Evolutionary conservation across 352 stramenopile genomes (phyloP).

Genomic region (Phytophthora rubi): DNA sequence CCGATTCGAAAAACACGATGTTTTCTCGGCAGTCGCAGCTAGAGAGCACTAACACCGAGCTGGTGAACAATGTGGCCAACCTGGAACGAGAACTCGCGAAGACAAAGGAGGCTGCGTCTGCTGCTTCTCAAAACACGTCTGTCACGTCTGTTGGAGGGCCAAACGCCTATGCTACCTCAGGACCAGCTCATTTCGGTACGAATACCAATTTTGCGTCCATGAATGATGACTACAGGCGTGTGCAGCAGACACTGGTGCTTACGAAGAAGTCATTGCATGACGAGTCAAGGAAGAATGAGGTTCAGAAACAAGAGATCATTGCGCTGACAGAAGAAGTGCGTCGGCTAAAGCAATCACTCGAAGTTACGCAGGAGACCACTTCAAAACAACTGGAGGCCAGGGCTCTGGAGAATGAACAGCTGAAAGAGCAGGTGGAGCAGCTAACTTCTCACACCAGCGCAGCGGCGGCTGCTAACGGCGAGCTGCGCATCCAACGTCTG

Average conservation of each 20-base stretch:
- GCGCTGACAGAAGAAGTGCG: slow-evolving; percentile 61
- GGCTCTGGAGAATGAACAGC: slow-evolving; percentile 46
- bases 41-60: slow-evolving; percentile 76
- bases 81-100: slow-evolving; percentile 67
- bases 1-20: slow-evolving; percentile 70
- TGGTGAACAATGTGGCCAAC: slow-evolving; percentile 69
- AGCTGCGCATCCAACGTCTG: slow-evolving; percentile 76
- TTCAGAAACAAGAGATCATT: slow-evolving; percentile 72
- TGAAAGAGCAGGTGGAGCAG: slow-evolving; percentile 58
- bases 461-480: slow-evolving; percentile 37
- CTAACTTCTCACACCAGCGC: slow-evolving; percentile 31
- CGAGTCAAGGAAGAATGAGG: slow-evolving; percentile 65
- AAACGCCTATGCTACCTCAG: slow-evolving; percentile 2
- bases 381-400: slow-evolving; percentile 48
- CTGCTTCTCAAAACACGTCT: slow-evolving; percentile 12
- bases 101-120: slow-evolving; percentile 37
- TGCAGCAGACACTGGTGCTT: slow-evolving; percentile 68
- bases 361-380: slow-evolving; percentile 40
- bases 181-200: slow-evolving; percentile 13
- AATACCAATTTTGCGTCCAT: slow-evolving; percentile 37
- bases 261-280: slow-evolving; percentile 84
- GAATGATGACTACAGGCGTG: slow-evolving; percentile 62
- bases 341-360: slow-evolving; percentile 52
- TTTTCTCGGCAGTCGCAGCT: slow-evolving; percentile 77
- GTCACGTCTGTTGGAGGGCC: slow-evolving; percentile 2